These are phyloP conservation scores for Tetrapyrgos nigripes DNA, from an alignment of 1,284 basidiomycete genomes.

Conservation along the genomic window DNA sequence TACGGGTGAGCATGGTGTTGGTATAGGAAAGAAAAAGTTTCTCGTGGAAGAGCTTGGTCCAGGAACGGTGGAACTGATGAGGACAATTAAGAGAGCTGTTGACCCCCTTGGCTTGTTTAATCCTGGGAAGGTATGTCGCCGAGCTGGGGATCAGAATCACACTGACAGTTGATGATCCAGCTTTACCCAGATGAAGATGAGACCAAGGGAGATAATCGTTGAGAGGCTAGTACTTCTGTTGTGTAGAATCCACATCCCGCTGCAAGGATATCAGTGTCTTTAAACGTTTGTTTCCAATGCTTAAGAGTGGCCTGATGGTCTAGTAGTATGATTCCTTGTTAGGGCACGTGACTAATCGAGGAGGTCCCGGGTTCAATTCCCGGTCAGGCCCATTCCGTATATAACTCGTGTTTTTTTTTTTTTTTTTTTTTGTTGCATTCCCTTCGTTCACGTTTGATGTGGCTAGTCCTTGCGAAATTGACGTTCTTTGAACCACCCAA, in stretches of 20 bases:
- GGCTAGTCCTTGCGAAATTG: too few relatives aligned
- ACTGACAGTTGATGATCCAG: neutral
- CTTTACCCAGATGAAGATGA: conserved; percentile 18
- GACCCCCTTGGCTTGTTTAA: conserved; percentile 85
- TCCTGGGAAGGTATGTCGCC: conserved; percentile 74
- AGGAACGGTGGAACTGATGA: conserved; percentile 88
- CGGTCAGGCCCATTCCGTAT: conserved; percentile 1
- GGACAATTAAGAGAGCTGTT: conserved; percentile 76
- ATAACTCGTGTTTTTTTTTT: neutral
- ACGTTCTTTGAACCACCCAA: too few relatives aligned
- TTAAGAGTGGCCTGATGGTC: neutral
- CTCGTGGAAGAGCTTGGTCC: conserved; percentile 80
- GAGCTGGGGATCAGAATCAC: neutral
- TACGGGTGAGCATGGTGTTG: conserved; percentile 90
- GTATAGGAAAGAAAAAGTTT: conserved; percentile 82
- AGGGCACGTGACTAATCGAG: conserved; percentile 4
- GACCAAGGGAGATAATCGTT: neutral
- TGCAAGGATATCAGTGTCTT: too few relatives aligned
- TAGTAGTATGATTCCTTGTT: neutral
- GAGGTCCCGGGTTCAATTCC: conserved; percentile 17
- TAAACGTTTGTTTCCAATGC: too few relatives aligned
- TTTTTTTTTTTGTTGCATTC: too few relatives aligned
- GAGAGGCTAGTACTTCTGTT: neutral
- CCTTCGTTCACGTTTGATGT: too few relatives aligned
- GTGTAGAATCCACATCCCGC: too few relatives aligned